Evolutionary conservation across 495 filamentous ascomycete genomes (phyloP).

Genomic region (Hyphodiscus hymeniophilus): DNA sequence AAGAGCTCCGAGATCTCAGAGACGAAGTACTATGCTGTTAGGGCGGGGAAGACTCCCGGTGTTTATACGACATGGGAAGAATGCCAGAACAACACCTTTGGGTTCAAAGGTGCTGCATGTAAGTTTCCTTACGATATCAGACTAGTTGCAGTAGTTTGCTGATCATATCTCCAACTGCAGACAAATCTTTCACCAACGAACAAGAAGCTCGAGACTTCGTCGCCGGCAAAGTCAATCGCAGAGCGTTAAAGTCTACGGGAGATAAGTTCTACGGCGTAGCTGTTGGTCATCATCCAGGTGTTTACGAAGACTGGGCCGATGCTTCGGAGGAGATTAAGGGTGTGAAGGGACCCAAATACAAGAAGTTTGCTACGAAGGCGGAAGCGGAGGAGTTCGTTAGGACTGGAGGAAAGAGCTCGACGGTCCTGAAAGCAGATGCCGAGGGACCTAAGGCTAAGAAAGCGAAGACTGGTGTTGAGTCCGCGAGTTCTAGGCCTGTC

Average conservation of each 20-base stretch:
- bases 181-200: slow-evolving; percentile 72
- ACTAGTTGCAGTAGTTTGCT: not conserved
- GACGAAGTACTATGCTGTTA: slow-evolving; percentile 83
- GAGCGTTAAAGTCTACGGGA: slow-evolving; percentile 15
- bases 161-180: slow-evolving; percentile 30
- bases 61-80: slow-evolving; percentile 82
- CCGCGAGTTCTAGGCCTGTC: not conserved
- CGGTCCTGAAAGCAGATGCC: slow-evolving; percentile 29
- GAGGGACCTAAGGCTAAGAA: slow-evolving; percentile 48
- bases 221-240: slow-evolving; percentile 44
- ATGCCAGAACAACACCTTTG: slow-evolving; percentile 72
- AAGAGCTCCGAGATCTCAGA: slow-evolving; percentile 44
- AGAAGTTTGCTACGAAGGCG: slow-evolving; percentile 64
- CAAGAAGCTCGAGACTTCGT: slow-evolving; percentile 75
- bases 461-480: slow-evolving; percentile 32
- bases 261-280: slow-evolving; percentile 80
- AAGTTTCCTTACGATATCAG: slow-evolving; percentile 28
- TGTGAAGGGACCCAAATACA: slow-evolving; percentile 69
- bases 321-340: slow-evolving; percentile 72
- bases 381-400: slow-evolving; percentile 73
- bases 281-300: slow-evolving; percentile 68
- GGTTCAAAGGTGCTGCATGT: slow-evolving; percentile 82
- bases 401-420: slow-evolving; percentile 28
- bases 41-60: slow-evolving; percentile 65
- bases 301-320: slow-evolving; percentile 82